phyloP scores from a whole-genome alignment of 2,329 filamentous ascomycete genomes.

The Fusarium sp. region DNA sequence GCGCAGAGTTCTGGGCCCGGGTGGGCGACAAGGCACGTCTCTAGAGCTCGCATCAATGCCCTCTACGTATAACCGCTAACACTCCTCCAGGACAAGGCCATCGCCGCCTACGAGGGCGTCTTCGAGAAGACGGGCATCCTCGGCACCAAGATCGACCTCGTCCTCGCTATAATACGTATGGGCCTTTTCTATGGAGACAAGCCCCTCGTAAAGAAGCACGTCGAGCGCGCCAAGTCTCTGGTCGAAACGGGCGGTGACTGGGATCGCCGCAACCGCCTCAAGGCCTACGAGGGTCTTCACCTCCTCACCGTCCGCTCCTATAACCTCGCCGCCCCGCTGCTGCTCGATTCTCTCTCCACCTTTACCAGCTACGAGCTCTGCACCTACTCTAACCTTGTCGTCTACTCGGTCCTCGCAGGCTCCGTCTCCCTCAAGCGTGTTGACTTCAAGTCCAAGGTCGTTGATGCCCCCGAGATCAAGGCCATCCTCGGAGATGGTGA shows the following conservation, averaged over 20 bases:
- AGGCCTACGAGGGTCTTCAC: conserved; percentile 97
- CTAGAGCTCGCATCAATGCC: background rate
- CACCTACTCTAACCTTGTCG: conserved; percentile 92
- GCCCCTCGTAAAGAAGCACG: conserved; percentile 89
- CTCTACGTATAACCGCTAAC: conserved; percentile 25
- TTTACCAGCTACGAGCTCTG: conserved; percentile 99
- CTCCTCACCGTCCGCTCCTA: conserved; percentile 93
- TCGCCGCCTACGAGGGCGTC: conserved; percentile 90
- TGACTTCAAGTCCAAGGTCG: conserved; percentile 99
- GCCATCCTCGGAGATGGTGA: conserved; percentile 92
- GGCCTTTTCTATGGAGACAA: conserved; percentile 97
- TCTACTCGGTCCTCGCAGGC: conserved; percentile 95
- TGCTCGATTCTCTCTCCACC: conserved; percentile 96
- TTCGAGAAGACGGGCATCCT: conserved; percentile 98
- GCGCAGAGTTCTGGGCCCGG: conserved; percentile 94
- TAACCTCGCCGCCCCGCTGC: conserved; percentile 86
- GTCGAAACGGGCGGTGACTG: conserved; percentile 97
- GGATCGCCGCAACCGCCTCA: conserved; percentile 97
- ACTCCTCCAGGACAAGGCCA: conserved; percentile 82
- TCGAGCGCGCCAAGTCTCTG: conserved; percentile 88
- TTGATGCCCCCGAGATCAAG: conserved; percentile 98
- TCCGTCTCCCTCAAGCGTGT: conserved; percentile 95
- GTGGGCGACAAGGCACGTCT: conserved; percentile 89
- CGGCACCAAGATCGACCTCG: conserved; percentile 96
- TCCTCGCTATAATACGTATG: conserved; percentile 95